Conservation (phyloP, 1,284 basidiomycete species). For the Golubevia pallescens region DNA sequence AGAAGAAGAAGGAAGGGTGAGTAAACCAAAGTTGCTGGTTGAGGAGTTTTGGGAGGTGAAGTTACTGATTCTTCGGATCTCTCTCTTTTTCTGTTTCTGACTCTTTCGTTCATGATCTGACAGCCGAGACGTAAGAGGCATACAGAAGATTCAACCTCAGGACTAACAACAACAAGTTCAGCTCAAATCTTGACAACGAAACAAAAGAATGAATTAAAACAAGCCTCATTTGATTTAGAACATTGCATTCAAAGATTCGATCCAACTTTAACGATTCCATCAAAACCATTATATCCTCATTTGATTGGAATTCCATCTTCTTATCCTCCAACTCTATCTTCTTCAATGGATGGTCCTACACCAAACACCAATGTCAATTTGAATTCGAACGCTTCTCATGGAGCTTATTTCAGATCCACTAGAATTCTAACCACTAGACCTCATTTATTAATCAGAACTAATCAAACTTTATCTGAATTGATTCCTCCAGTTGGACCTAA, state of each 20-base stretch:
- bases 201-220: slow-evolving; percentile 41
- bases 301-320: slow-evolving; percentile 55
- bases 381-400: slow-evolving; percentile 40
- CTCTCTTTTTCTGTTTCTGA: neutral
- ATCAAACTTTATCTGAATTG: slow-evolving; percentile 45
- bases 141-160: no score
- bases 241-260: slow-evolving; percentile 55
- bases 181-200: slow-evolving; percentile 25
- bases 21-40: neutral
- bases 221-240: slow-evolving; percentile 36
- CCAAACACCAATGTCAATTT: slow-evolving; percentile 17
- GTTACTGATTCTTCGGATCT: neutral
- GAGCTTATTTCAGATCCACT: slow-evolving; percentile 55
- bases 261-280: slow-evolving; percentile 12
- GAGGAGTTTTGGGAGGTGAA: neutral
- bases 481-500: slow-evolving; percentile 41
- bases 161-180: no score
- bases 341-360: slow-evolving; percentile 14
- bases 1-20: neutral
- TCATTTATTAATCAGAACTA: slow-evolving; percentile 35
- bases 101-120: no score
- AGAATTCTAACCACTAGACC: slow-evolving; percentile 54
- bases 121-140: no score
- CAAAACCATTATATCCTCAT: slow-evolving; percentile 41
- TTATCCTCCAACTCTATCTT: slow-evolving; percentile 39